Percentiles rank a stretch among this genome's conserved stretches.
phyloP scores from a whole-genome alignment of 2,329 filamentous ascomycete genomes.

The Aspergillus phoenicis region DNA sequence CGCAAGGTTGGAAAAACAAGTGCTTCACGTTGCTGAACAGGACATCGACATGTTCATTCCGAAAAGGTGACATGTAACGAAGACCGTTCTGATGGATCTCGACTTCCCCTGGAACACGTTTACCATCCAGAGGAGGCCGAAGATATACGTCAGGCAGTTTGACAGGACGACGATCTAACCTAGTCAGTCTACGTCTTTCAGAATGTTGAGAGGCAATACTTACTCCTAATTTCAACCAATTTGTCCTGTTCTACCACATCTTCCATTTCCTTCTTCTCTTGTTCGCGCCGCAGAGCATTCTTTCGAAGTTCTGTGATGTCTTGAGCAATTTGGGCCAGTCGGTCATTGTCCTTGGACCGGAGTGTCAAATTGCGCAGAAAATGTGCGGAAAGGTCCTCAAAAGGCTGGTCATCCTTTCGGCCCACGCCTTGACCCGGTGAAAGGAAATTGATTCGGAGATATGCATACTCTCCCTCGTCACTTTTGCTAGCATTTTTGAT shows the following conservation, averaged over 20 bases:
- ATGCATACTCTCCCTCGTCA: constrained; percentile 91
- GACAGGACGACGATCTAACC: constrained; percentile 79
- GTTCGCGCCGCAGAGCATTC: constrained; percentile 85
- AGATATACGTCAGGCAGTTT: constrained; percentile 94
- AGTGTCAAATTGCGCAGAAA: constrained; percentile 96
- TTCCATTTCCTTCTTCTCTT: constrained; percentile 99
- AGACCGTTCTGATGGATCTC: constrained; percentile 99
- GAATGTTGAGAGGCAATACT: constrained; percentile 37
- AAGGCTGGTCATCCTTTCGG: constrained; percentile 94
- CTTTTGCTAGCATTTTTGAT: constrained; percentile 99
- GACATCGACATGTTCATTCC: constrained; percentile 84
- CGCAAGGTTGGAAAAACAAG: constrained; percentile 96
- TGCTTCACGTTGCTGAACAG: constrained; percentile 98
- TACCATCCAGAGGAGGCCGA: constrained; percentile 91
- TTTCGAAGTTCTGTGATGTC: constrained; percentile 97
- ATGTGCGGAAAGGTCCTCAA: constrained; percentile 93
- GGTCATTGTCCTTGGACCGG: constrained; percentile 82
- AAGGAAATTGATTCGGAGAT: constrained; percentile 93
- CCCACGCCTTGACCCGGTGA: constrained; percentile 97
- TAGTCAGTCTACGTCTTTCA: constrained; percentile 43
- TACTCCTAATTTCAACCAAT: constrained; percentile 88
- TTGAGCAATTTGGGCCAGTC: constrained; percentile 86
- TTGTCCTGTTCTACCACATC: constrained; percentile 99
- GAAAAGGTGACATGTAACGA: constrained; percentile 81
- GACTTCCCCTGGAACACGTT: constrained; percentile 91